phyloP scores from a whole-genome alignment of 2,329 filamentous ascomycete genomes.

The Clarireedia monteithiana region DNA sequence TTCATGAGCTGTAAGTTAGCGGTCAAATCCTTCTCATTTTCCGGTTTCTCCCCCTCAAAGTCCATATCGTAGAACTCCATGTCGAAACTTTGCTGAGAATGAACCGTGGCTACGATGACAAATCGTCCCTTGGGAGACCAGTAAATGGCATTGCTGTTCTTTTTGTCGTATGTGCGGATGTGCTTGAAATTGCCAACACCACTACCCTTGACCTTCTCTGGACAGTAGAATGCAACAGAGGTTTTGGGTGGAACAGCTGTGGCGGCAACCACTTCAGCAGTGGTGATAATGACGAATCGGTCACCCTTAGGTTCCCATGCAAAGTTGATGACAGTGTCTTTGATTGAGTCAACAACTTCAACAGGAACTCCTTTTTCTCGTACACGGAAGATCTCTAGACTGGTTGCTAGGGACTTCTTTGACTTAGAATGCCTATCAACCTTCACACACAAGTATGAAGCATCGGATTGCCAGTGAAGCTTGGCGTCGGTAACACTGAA shows the following conservation, averaged over 20 bases:
- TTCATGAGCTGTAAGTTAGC: constrained; percentile 95
- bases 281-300: constrained; percentile 94
- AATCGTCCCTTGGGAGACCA: constrained; percentile 96
- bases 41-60: constrained; percentile 93
- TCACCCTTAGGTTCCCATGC: constrained; percentile 98
- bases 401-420: constrained; percentile 95
- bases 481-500: constrained; percentile 98
- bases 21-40: constrained; percentile 86
- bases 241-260: constrained; percentile 89
- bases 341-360: constrained; percentile 94
- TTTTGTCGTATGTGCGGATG: constrained; percentile 92
- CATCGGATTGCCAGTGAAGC: constrained; percentile 97
- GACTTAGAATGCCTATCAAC: constrained; percentile 98
- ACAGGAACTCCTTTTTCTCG: constrained; percentile 97
- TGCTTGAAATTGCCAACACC: constrained; percentile 91
- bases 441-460: constrained; percentile 92
- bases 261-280: constrained; percentile 70
- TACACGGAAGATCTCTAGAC: constrained; percentile 96
- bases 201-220: constrained; percentile 82
- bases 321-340: constrained; percentile 99
- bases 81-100: constrained; percentile 88
- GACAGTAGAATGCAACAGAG: constrained; percentile 89
- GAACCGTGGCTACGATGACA: constrained; percentile 86
- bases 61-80: constrained; percentile 97
- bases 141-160: constrained; percentile 99